phyloP scores from a whole-genome alignment of 2,329 filamentous ascomycete species.

The Diaporthe destruens region DNA sequence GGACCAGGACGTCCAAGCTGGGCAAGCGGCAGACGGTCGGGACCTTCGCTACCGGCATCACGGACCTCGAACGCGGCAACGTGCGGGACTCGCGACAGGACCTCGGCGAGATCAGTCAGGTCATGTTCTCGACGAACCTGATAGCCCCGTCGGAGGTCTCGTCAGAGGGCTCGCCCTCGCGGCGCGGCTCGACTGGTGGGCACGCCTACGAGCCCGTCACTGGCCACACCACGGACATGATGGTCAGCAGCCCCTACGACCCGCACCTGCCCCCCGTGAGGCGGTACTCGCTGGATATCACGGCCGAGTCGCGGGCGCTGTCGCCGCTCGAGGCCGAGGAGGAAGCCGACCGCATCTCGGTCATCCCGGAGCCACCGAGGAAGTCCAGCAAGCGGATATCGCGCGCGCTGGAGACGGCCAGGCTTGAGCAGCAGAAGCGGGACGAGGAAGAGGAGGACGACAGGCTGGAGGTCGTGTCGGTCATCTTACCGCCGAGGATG shows the following conservation, averaged over 20 bases:
- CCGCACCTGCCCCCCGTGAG: conserved; percentile 5
- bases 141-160: conserved; percentile 41
- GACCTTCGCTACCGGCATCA: conserved; percentile 28
- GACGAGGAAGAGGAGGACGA: conserved; percentile 20
- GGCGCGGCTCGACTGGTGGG: conserved; percentile 28
- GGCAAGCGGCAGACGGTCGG: conserved; percentile 36
- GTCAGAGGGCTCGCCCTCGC: conserved; percentile 28
- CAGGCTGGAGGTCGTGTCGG: conserved; percentile 37
- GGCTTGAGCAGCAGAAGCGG: conserved; percentile 8
- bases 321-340: conserved; percentile 37
- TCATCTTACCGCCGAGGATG: conserved; percentile 38
- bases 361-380: conserved; percentile 31
- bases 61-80: conserved; percentile 13
- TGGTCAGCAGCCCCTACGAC: neutral
- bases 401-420: conserved; percentile 23
- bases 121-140: conserved; percentile 31
- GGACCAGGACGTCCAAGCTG: conserved; percentile 8
- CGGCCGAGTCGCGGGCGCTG: conserved; percentile 33
- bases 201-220: conserved; percentile 19
- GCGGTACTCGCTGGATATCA: conserved; percentile 38
- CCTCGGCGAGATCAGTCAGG: conserved; percentile 28
- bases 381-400: conserved; percentile 36
- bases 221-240: neutral
- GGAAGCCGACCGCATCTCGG: conserved; percentile 34
- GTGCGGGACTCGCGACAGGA: conserved; percentile 14